Evolutionary conservation across 208 protist genomes (phyloP).

Genomic region (Naegleria gruberi): DNA sequence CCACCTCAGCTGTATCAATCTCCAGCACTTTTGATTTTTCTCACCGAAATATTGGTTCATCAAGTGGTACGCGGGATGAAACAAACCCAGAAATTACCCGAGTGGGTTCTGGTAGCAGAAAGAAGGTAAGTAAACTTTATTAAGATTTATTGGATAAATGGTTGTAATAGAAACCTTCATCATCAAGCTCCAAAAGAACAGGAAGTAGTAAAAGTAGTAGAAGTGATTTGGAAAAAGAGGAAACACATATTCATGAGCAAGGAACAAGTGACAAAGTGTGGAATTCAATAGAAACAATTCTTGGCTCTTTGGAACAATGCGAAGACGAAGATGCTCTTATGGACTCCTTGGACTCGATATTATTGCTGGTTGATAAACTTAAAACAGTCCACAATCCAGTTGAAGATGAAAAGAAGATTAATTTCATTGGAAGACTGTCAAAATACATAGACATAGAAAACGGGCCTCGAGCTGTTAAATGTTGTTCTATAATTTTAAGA

Average conservation of each 20-base stretch:
- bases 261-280: background rate
- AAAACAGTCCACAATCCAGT: background rate
- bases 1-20: background rate
- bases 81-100: too few species aligned
- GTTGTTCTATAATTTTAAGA: constrained; percentile 4
- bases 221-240: background rate
- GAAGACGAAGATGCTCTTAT: background rate
- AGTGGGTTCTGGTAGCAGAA: background rate
- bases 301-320: background rate
- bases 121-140: background rate
- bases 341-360: background rate
- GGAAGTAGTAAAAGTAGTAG: background rate
- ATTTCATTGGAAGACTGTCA: background rate
- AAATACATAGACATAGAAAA: background rate
- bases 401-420: background rate
- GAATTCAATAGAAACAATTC: background rate
- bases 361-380: background rate
- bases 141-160: background rate
- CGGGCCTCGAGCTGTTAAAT: background rate
- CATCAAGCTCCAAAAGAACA: background rate
- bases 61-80: background rate
- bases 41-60: background rate
- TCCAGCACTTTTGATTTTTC: background rate
- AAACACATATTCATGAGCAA: background rate
- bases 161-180: background rate